Conservation (phyloP, 225 moss, liverwort and hornwort genomes). For the Polytrichum commune region DNA sequence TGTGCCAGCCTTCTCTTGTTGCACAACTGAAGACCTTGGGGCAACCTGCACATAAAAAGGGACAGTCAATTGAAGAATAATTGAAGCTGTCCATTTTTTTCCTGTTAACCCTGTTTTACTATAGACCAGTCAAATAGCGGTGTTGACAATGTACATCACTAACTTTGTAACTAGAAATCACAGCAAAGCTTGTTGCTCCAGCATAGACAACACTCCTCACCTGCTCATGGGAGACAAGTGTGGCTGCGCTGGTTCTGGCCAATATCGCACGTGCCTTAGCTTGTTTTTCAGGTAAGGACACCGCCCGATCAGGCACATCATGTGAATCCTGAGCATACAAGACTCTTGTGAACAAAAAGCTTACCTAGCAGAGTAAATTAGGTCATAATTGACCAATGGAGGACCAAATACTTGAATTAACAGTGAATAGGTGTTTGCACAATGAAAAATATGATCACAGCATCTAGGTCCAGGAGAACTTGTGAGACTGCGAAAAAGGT, state of each 20-base stretch:
- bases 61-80: background rate
- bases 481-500: too few relatives aligned
- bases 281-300: constrained; percentile 79
- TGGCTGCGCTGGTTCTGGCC: constrained; percentile 84
- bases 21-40: constrained; percentile 22
- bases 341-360: too few relatives aligned
- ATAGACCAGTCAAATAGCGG: too few relatives aligned
- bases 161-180: too few relatives aligned
- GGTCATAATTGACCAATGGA: too few relatives aligned
- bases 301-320: constrained; percentile 76
- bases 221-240: constrained; percentile 84
- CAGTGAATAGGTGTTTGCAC: background rate
- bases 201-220: constrained; percentile 24
- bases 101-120: too few relatives aligned
- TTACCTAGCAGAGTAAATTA: too few relatives aligned
- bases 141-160: too few relatives aligned
- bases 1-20: constrained; percentile 48
- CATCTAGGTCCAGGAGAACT: constrained; percentile 5
- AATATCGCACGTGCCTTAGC: constrained; percentile 92
- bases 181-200: too few relatives aligned
- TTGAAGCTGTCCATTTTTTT: background rate
- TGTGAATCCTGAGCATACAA: constrained; percentile 57
- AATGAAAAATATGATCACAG: background rate
- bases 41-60: constrained; percentile 26
- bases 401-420: background rate